Conservation (phyloP, 2,329 filamentous ascomycete genomes). For the Dothideomycetes sp. region DNA sequence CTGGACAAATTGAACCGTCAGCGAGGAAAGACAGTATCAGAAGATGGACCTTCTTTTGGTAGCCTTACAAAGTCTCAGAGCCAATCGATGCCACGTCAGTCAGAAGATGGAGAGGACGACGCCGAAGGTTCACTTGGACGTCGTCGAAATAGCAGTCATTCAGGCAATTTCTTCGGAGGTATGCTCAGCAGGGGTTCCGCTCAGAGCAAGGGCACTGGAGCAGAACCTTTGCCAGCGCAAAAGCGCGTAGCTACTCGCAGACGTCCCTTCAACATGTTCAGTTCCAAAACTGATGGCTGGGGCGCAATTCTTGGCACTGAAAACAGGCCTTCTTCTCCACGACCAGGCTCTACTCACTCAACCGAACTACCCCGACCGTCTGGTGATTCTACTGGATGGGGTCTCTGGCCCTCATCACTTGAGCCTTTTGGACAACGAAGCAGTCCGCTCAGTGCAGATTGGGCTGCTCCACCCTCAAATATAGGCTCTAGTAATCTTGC, state of each 20-base stretch:
- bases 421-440: slow-evolving; percentile 41
- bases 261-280: slow-evolving; percentile 39
- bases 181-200: slow-evolving; percentile 23
- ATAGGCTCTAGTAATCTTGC: slow-evolving; percentile 13
- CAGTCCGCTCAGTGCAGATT: slow-evolving; percentile 42
- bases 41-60: slow-evolving; percentile 55
- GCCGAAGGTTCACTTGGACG: background rate
- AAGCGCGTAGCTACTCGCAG: slow-evolving; percentile 30
- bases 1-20: slow-evolving; percentile 47
- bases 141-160: slow-evolving; percentile 42
- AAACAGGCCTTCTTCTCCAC: slow-evolving; percentile 37
- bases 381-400: slow-evolving; percentile 55
- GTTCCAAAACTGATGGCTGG: slow-evolving; percentile 40
- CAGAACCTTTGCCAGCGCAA: slow-evolving; percentile 12
- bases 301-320: slow-evolving; percentile 28
- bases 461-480: slow-evolving; percentile 29
- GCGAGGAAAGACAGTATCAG: slow-evolving; percentile 48
- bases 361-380: slow-evolving; percentile 65
- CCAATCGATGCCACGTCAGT: slow-evolving; percentile 60
- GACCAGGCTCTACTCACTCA: slow-evolving; percentile 40
- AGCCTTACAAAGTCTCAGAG: slow-evolving; percentile 62
- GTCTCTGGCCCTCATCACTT: slow-evolving; percentile 49
- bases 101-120: slow-evolving; percentile 8
- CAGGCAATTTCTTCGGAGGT: slow-evolving; percentile 34
- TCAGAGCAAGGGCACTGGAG: slow-evolving; percentile 7